Percentiles rank a stretch among this genome's conserved stretches.
Evolutionary conservation across 1,284 basidiomycete species (phyloP).

Genomic region (Porodaedalea pini): DNA sequence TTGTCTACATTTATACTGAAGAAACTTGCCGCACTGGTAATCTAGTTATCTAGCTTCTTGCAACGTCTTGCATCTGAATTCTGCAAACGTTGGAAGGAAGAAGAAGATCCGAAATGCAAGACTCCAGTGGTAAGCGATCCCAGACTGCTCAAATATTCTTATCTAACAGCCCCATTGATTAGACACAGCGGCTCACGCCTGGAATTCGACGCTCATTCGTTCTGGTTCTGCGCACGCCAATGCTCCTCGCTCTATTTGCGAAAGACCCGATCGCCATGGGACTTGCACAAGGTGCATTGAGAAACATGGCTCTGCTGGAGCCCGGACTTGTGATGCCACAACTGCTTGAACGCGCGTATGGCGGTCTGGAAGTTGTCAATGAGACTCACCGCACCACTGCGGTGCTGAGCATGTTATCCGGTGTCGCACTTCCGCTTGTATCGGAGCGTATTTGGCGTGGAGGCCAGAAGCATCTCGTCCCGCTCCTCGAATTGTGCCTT

Average conservation of each 20-base stretch:
- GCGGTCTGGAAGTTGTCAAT: conserved; percentile 89
- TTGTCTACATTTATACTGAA: neutral
- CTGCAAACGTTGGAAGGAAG: conserved; percentile 78
- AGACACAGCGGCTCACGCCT: conserved; percentile 77
- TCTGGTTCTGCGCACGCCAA: conserved; percentile 78
- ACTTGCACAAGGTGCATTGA: conserved; percentile 69
- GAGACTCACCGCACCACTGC: conserved; percentile 93
- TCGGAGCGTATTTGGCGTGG: conserved; percentile 77
- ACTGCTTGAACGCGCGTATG: conserved; percentile 87
- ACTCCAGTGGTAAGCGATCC: conserved; percentile 63
- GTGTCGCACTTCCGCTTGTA: conserved; percentile 76
- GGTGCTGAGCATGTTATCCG: conserved; percentile 84
- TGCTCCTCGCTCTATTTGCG: conserved; percentile 92
- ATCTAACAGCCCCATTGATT: conserved; percentile 5
- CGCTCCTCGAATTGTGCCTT: conserved; percentile 85
- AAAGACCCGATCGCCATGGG: conserved; percentile 73
- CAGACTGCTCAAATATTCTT: neutral
- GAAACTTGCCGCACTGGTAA: neutral
- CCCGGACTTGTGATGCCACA: conserved; percentile 90
- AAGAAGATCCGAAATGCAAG: conserved; percentile 76
- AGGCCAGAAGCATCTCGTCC: conserved; percentile 86
- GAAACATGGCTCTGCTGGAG: conserved; percentile 77
- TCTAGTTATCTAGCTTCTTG: conserved; percentile 70
- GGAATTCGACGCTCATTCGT: conserved; percentile 85
- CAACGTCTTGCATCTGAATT: conserved; percentile 81